Base-by-base conservation (phyloP, 495 filamentous ascomycete species). In the Daldinia decipiens region DNA sequence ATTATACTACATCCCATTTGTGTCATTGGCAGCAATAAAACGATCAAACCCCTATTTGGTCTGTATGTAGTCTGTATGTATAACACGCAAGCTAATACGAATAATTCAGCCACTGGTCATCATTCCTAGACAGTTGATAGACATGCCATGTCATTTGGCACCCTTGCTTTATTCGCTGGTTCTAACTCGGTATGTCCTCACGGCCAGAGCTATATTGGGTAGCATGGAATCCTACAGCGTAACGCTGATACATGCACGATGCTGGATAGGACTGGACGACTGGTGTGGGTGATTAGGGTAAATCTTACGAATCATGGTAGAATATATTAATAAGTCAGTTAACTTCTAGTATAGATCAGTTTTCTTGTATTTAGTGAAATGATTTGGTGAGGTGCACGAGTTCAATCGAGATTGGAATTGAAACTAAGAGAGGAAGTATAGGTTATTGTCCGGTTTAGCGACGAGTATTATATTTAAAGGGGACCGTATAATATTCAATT, bases 141-240 rank as follows among this genome's bases (percentile, higher is more conserved):
- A n/a, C 32, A 36, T 15, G 32, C 21, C 17, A 21, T 36, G 54
- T 2, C 9, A 24, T 12, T 21, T 38, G 7, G 15, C 32, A 31
- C 29, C 32, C 54, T 36, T 57, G 29, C 29, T 38, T 0, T 8
- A 57, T 57, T 21, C 12, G 4, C 11, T 3, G 31, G 9, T 57
- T 11, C 32, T 21, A 45, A 57, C 54, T 57, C 54, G 54, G 26
- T 32, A 36, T 8, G 6, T 57, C 36, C 31, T 38, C n/a, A 3
- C n/a, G n/a, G 26, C 13, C 2, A 32, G 3, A 17, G 29, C 8
- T 57, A 32, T 36, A 38, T 38, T 8, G 31, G 54, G 32, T 36
- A 38, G 19, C 19, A 57, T 36, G 19, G 26, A 57, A 57, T 57
- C 54, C 54, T 39, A 34, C 54, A 13, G 8, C n/a, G 54, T 24